phyloP scores from a whole-genome alignment of 2,329 filamentous ascomycete genomes.

The Ascochyta lentis region DNA sequence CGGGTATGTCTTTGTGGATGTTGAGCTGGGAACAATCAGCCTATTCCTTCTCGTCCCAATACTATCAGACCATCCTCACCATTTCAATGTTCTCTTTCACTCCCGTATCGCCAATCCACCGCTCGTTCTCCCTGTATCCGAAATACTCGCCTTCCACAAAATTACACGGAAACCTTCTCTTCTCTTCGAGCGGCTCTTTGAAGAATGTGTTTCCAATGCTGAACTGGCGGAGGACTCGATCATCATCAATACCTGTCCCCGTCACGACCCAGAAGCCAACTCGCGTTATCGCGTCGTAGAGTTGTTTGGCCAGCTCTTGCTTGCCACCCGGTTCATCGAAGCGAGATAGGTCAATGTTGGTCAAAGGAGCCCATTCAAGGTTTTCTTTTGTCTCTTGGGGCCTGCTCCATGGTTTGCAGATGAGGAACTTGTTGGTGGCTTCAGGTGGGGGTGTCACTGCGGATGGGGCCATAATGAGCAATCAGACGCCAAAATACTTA shows the following conservation, averaged over 20 bases:
- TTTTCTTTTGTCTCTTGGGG: slow-evolving; percentile 27
- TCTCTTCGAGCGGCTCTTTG: slow-evolving; percentile 22
- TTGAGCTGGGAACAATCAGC: slow-evolving; percentile 19
- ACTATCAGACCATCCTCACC: slow-evolving; percentile 10
- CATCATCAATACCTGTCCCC: slow-evolving; percentile 26
- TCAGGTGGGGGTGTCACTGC: slow-evolving; percentile 16
- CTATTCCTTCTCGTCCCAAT: neutral
- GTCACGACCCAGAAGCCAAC: slow-evolving; percentile 33
- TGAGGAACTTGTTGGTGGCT: slow-evolving; percentile 10
- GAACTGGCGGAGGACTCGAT: slow-evolving; percentile 25
- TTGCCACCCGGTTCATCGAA: slow-evolving; percentile 27
- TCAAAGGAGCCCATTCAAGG: slow-evolving; percentile 33
- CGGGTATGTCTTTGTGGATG: slow-evolving; percentile 22
- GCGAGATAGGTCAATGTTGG: slow-evolving; percentile 25
- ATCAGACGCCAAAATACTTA: neutral
- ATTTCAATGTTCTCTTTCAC: slow-evolving; percentile 50
- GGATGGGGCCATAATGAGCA: slow-evolving; percentile 25
- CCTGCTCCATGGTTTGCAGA: slow-evolving; percentile 26
- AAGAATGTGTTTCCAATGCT: slow-evolving; percentile 27
- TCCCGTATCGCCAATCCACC: slow-evolving; percentile 48
- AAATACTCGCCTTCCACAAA: slow-evolving; percentile 26
- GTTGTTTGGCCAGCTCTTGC: slow-evolving; percentile 22
- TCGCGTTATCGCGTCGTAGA: slow-evolving; percentile 26
- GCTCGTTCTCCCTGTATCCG: slow-evolving; percentile 22
- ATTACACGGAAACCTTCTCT: slow-evolving; percentile 22